Conservation (phyloP, 495 filamentous ascomycete genomes). For the Penicillium paradoxum region DNA sequence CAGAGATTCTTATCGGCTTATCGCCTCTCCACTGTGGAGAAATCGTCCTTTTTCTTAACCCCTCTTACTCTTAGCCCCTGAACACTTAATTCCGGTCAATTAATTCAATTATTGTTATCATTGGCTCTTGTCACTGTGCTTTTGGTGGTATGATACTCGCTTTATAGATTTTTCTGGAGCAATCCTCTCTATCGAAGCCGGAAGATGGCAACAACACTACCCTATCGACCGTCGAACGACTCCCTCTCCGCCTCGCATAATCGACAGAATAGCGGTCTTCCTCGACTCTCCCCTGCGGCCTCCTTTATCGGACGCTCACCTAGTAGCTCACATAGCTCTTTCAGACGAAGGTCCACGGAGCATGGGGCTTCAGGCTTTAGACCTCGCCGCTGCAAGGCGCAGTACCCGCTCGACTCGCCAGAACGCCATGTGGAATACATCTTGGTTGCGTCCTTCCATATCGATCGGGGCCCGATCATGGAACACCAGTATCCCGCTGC, state of each 20-base stretch:
- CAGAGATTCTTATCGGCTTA: constrained; percentile 4
- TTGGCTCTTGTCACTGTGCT: not conserved
- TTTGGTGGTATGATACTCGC: constrained; percentile 14
- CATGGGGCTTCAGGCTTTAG: constrained; percentile 38
- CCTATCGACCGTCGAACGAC: constrained; percentile 43
- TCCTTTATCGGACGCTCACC: constrained; percentile 52
- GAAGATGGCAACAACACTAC: constrained; percentile 42
- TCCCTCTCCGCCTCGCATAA: constrained; percentile 33
- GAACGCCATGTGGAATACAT: constrained; percentile 99
- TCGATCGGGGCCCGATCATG: constrained; percentile 94
- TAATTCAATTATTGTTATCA: not conserved
- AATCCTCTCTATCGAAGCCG: constrained; percentile 13
- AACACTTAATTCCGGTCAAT: not conserved
- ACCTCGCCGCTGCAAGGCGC: constrained; percentile 61
- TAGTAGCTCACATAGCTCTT: constrained; percentile 40
- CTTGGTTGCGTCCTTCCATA: constrained; percentile 96
- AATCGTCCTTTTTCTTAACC: constrained; percentile 21
- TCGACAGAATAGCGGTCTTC: constrained; percentile 48
- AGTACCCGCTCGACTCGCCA: constrained; percentile 72
- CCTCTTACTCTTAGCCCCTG: constrained; percentile 12
- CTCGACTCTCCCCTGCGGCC: constrained; percentile 50
- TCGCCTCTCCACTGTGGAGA: constrained; percentile 34
- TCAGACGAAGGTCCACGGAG: constrained; percentile 42
- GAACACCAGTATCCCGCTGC: constrained; percentile 93
- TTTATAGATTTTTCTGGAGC: constrained; percentile 7